A percentile compares a stretch with the other conserved stretches of the same genome.
These are phyloP conservation scores for Trichoderma koningiopsis DNA, from an alignment of 2,329 filamentous ascomycete species.

Conservation along the genomic window DNA sequence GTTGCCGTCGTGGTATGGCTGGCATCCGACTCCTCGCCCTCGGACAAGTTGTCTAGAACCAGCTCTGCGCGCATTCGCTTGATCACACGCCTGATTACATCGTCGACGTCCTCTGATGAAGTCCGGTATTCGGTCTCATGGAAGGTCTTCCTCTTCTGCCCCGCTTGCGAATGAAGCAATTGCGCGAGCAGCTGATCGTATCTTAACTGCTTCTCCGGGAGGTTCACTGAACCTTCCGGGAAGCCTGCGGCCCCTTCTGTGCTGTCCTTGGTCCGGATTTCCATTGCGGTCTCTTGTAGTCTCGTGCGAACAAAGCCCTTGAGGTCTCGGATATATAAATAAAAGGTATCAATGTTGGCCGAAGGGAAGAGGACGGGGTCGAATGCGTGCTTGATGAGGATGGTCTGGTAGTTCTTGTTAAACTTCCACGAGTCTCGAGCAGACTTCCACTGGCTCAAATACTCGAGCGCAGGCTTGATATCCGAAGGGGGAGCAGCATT, in stretches of 20 bases:
- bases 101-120: constrained; percentile 50
- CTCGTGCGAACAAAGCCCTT: constrained; percentile 73
- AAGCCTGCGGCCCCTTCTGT: constrained; percentile 52
- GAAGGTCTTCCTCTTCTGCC: constrained; percentile 53
- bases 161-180: constrained; percentile 45
- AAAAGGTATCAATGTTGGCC: constrained; percentile 68
- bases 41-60: constrained; percentile 57
- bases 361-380: constrained; percentile 71
- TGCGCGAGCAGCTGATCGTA: constrained; percentile 59
- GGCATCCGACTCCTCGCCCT: constrained; percentile 46
- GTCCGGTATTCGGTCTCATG: constrained; percentile 56
- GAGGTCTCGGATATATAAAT: constrained; percentile 77
- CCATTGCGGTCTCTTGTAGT: constrained; percentile 66
- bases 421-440: constrained; percentile 83
- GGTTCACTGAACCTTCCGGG: constrained; percentile 51
- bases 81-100: constrained; percentile 57
- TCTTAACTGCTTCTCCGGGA: constrained; percentile 52
- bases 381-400: constrained; percentile 81
- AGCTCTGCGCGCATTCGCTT: constrained; percentile 66
- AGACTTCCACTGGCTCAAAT: constrained; percentile 74
- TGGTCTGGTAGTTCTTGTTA: constrained; percentile 89
- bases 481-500: constrained; percentile 43
- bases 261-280: constrained; percentile 60
- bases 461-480: constrained; percentile 68
- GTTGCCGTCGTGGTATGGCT: constrained; percentile 36